Evolutionary conservation across 352 stramenopile genomes (phyloP).

Genomic region (Phytophthora citrophthora): DNA sequence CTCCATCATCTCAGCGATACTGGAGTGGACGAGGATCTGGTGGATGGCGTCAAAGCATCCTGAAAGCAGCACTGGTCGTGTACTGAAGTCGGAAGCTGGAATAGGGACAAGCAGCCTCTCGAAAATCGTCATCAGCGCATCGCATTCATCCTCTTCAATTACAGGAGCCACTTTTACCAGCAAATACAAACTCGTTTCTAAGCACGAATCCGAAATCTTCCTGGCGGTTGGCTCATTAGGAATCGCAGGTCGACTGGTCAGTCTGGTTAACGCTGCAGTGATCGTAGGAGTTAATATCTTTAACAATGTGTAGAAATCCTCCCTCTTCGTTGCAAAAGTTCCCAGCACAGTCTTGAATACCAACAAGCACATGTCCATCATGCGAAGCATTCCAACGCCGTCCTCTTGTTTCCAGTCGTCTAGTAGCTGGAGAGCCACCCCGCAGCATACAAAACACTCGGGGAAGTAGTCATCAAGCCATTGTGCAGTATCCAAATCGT

Average conservation of each 20-base stretch:
- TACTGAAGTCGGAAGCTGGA: background rate
- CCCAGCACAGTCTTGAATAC: constrained; percentile 23
- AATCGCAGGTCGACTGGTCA: constrained; percentile 1
- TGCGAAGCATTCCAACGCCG: constrained; percentile 11
- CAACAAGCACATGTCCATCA: constrained; percentile 26
- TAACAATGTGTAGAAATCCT: constrained; percentile 6
- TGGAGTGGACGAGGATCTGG: constrained; percentile 9
- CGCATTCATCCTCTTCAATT: constrained; percentile 4
- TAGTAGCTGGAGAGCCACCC: constrained; percentile 16
- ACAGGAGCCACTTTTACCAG: constrained; percentile 11
- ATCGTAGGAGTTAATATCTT: constrained; percentile 11
- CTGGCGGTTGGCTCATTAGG: background rate
- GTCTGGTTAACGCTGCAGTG: constrained; percentile 5
- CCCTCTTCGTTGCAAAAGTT: constrained; percentile 16
- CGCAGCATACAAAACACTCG: constrained; percentile 24
- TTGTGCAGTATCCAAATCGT: background rate
- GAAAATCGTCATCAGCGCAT: constrained; percentile 12
- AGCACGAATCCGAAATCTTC: background rate
- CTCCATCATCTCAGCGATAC: constrained; percentile 6
- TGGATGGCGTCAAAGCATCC: constrained; percentile 11
- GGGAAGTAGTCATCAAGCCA: constrained; percentile 18
- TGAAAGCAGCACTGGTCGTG: background rate
- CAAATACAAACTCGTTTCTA: constrained; percentile 21
- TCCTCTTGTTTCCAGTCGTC: background rate
- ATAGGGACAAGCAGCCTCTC: constrained; percentile 5